Evolutionary conservation across 2,329 filamentous ascomycete genomes (phyloP).

Genomic region (Aspergillus amoenus): DNA sequence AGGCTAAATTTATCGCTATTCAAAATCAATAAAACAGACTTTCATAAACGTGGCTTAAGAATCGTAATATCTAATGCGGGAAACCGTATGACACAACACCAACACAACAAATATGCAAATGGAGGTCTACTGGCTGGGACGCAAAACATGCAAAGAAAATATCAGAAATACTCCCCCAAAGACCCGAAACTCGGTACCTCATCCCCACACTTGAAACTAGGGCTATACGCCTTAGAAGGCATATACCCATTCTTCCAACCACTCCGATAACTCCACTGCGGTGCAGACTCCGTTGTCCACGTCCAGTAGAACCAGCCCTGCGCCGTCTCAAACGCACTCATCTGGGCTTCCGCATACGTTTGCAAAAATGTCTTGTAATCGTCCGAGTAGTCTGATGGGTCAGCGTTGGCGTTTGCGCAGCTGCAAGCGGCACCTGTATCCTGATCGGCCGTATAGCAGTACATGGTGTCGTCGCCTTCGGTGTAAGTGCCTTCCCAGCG

Average conservation of each 20-base stretch:
- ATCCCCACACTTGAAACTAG: conserved; percentile 66
- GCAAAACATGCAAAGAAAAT: not conserved
- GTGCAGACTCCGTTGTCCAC: conserved; percentile 82
- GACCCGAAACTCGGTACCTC: conserved; percentile 45
- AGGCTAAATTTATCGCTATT: not conserved
- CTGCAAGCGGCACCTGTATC: conserved; percentile 61
- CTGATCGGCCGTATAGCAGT: conserved; percentile 65
- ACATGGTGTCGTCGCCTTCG: conserved; percentile 67
- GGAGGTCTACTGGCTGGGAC: not conserved
- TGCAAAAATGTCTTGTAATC: conserved; percentile 82
- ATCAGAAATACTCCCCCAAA: conserved; percentile 46
- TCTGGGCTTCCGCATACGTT: conserved; percentile 93
- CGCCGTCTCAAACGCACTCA: conserved; percentile 87
- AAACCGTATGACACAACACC: not conserved
- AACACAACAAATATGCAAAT: not conserved
- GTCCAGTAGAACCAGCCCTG: conserved; percentile 99
- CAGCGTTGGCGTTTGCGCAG: conserved; percentile 74
- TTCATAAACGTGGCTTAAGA: too few relatives aligned
- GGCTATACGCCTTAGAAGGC: conserved; percentile 70
- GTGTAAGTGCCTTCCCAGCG: conserved; percentile 85
- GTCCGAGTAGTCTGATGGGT: conserved; percentile 64
- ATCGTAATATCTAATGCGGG: not conserved
- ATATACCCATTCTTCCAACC: conserved; percentile 75
- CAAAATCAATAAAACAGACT: not conserved
- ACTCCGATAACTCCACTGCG: conserved; percentile 73